Base-by-base conservation (phyloP, 495 filamentous ascomycete genomes). In the Immersiella caudata region DNA sequence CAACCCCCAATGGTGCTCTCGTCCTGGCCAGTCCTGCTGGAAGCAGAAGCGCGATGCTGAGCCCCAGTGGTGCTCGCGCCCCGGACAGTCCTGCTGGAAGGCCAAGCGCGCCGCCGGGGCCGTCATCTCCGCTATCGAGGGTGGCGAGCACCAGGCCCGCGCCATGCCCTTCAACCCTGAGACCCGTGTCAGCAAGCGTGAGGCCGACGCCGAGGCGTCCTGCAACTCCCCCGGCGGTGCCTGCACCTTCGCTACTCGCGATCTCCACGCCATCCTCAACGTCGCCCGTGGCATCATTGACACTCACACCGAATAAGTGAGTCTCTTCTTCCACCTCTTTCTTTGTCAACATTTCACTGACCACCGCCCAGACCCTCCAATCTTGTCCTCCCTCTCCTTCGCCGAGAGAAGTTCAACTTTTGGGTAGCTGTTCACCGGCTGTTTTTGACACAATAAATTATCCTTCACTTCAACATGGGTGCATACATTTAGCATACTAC, bases 201-300 rank as follows among this genome's bases (percentile, higher is more conserved):
- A 72, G 20, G 68, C 72, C 57, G 54, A 67, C 25, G 71, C 69
- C 46, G 68, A 71, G 64, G 69, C 69, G 20, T 52, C 67, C 22
- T 77, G 76, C 70, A 62, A 75, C 68, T 60, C 67, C 63, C 71
- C 71, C 69, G 61, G 29, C 9, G 75, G 73, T 14, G 64, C 69
- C 20, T 80, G 78, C 70, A 74, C 70, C 66, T 75, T 74, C 70
- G 78, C 75, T 67, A 70, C 68, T 55, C 73, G 78, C 56, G 77
- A 80, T 66, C 69, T 78, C 58, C 69, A 77, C 64, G 69, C 72
- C 68, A 73, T 77, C 66, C 70, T 74, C 66, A 70, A 71, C 58
- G 66, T 67, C n/a, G 74, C 77, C 25, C 74, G 76, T 57, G 54
- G 49, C 67, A 72, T 79, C 64, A 26, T 78, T 62, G 75, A 74